phyloP scores from a whole-genome alignment of 306 rosid species.

The Acacia melanoxylon region DNA sequence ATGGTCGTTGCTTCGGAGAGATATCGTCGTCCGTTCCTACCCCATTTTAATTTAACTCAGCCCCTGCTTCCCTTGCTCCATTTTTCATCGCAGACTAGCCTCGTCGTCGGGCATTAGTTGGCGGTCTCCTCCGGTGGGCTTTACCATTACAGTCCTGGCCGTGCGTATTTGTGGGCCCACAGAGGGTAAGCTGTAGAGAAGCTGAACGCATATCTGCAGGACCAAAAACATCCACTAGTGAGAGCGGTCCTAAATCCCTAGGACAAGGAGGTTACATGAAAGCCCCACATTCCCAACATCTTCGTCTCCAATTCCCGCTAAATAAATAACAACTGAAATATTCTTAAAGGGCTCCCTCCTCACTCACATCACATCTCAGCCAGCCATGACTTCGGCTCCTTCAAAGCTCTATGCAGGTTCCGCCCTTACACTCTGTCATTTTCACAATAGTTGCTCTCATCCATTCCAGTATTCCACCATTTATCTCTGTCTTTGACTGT shows the following conservation, averaged over 20 bases:
- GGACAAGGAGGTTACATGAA: neutral
- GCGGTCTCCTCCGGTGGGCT: neutral
- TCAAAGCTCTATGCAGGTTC: conserved; percentile 76
- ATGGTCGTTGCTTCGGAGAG: neutral
- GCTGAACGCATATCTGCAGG: neutral
- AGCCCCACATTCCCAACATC: neutral
- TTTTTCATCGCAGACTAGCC: neutral
- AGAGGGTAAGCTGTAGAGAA: neutral
- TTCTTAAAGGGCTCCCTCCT: neutral
- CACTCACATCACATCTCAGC: neutral
- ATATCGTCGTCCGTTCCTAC: neutral
- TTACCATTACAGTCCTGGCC: neutral
- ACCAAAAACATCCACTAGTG: neutral
- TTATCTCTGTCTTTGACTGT: conserved; percentile 15
- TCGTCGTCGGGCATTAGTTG: neutral
- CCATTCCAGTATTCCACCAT: neutral
- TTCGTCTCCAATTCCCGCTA: conserved; percentile 1
- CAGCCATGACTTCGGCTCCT: conserved; percentile 72
- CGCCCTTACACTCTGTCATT: neutral
- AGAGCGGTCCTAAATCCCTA: neutral
- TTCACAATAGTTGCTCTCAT: neutral
- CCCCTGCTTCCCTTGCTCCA: neutral
- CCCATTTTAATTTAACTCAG: neutral
- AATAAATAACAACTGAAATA: neutral
- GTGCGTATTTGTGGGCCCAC: neutral